phyloP scores from a whole-genome alignment of 768 basidiomycete genomes.

The Floccularia luteovirens region DNA sequence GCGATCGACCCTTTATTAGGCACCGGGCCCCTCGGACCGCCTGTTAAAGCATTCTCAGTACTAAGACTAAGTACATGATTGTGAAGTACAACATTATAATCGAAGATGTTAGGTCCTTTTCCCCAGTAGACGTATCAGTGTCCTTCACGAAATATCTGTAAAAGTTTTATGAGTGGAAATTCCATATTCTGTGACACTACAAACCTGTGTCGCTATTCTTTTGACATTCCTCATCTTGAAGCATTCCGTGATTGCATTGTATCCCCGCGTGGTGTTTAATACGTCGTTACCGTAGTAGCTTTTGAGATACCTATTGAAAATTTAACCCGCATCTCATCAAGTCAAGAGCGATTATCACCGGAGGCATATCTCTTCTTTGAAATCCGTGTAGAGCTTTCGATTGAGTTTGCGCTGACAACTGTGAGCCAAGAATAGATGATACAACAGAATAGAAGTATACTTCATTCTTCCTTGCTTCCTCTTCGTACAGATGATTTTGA shows the following conservation, averaged over 20 bases:
- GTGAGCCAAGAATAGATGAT: conserved; percentile 1
- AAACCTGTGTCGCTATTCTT: conserved; percentile 31
- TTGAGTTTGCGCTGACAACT: conserved; percentile 57
- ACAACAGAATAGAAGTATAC: neutral
- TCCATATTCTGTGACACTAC: no score
- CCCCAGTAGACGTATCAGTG: no score
- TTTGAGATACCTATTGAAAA: conserved; percentile 54
- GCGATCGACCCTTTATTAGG: no score
- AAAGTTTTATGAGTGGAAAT: no score
- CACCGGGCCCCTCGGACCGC: no score
- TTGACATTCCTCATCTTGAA: conserved; percentile 50
- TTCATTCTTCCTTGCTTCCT: conserved; percentile 64
- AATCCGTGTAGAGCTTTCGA: conserved; percentile 65
- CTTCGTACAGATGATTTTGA: conserved; percentile 80
- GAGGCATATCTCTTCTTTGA: conserved; percentile 68
- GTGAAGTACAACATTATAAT: no score
- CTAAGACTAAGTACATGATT: no score
- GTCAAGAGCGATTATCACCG: no score
- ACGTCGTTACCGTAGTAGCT: conserved; percentile 43
- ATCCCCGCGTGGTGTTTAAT: conserved; percentile 41
- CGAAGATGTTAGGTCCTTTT: no score
- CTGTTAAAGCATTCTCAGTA: no score
- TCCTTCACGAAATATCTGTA: no score
- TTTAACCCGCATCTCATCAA: conserved; percentile 1
- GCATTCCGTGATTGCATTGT: conserved; percentile 56